Conservation (phyloP, 2,329 filamentous ascomycete species). For the Aotearoamyces nothofagi region DNA sequence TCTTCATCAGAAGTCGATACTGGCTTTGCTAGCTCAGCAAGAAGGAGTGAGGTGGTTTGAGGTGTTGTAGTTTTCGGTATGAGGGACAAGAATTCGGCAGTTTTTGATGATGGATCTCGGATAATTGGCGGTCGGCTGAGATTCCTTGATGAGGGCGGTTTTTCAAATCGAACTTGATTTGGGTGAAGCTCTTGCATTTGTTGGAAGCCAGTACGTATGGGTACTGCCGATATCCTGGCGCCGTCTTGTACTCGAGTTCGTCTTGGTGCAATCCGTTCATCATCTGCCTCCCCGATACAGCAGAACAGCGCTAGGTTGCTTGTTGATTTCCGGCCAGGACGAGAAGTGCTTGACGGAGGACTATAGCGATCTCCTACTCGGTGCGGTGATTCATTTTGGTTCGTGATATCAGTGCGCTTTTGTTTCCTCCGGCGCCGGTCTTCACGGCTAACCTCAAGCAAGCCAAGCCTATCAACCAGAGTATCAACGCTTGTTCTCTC, state of each 20-base stretch:
- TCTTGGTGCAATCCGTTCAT: constrained; percentile 10
- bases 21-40: constrained; percentile 63
- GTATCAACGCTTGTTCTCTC: constrained; percentile 74
- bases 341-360: neutral
- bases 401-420: constrained; percentile 1
- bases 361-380: neutral
- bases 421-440: constrained; percentile 8
- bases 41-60: constrained; percentile 51
- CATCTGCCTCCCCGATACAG: constrained; percentile 16
- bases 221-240: constrained; percentile 6
- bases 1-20: constrained; percentile 61
- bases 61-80: constrained; percentile 56
- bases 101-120: constrained; percentile 17
- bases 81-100: constrained; percentile 40
- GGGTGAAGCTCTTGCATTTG: constrained; percentile 4
- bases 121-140: constrained; percentile 11
- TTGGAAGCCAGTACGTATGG: constrained; percentile 3
- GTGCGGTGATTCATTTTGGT: neutral
- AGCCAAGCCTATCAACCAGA: constrained; percentile 61
- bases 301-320: constrained; percentile 14
- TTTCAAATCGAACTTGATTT: constrained; percentile 1
- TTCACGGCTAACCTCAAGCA: constrained; percentile 44
- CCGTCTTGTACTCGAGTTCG: constrained; percentile 8
- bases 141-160: neutral
- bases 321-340: constrained; percentile 6